These are phyloP conservation scores for Parsonsia alboflavescens DNA, from an alignment of 257 asterid species.

Conservation along the genomic window DNA sequence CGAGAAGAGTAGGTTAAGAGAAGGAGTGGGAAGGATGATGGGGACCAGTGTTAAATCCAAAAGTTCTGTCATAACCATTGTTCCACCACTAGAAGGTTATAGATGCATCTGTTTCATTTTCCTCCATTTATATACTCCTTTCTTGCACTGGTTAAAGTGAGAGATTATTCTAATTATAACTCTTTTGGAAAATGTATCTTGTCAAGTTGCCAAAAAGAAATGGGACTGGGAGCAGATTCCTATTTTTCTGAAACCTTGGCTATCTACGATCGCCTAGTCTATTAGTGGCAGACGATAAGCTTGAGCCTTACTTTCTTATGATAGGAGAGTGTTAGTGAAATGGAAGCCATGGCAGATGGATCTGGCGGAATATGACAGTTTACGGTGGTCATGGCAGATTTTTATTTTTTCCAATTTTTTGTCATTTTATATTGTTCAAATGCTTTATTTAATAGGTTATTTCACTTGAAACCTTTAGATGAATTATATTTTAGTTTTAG, in stretches of 20 bases:
- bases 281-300: not conserved
- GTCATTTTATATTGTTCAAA: no score
- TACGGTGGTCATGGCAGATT: no score
- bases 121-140: not conserved
- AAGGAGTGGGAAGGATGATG: no score
- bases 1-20: no score
- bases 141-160: not conserved
- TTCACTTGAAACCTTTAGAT: no score
- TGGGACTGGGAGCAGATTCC: not conserved
- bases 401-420: no score
- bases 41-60: no score
- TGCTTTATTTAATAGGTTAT: no score
- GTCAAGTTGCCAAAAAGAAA: not conserved
- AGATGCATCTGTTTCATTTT: not conserved
- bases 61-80: no score
- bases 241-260: not conserved
- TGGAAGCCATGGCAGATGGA: no score
- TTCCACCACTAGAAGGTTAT: not conserved
- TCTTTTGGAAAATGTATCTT: not conserved
- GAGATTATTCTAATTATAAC: not conserved
- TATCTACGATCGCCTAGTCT: not conserved
- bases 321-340: not conserved
- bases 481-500: no score
- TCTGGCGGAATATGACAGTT: no score
- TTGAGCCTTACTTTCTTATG: not conserved